Evolutionary conservation across 2,329 filamentous ascomycete species (phyloP), one percentile per base, ranked within the genome.

Genomic region (Ophiostoma sp.): DNA sequence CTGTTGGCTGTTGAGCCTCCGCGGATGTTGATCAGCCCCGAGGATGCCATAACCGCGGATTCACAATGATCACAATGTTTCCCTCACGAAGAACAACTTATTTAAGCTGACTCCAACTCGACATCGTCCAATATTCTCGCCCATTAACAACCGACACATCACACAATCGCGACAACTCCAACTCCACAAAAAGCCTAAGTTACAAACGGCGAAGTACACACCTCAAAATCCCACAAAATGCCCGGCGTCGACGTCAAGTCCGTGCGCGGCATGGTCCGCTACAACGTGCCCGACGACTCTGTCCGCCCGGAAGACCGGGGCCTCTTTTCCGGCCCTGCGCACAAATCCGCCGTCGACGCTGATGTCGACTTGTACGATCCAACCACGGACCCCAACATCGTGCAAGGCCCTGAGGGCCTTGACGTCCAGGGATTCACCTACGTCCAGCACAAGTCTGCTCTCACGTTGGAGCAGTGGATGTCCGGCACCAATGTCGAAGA

Each of bases 241-340:
- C 69, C 55, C 42, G 69, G 55, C 15, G 52, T 57, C 15, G 28
- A 39, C 19, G 19, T 63, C 39, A 28, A 33, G 31, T 31, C 52
- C 25, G 55, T 71, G 15, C 69, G 69, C 39, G 69, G 50, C 25
- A 71, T 28, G 33, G 69, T 71, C 25, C 69, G 69, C 36, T 71
- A 71, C 39, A 63, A 71, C 55, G 33, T 71, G 39, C 69, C 69
- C 17, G 69, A 71, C 55, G 42, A 61, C 25, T 33, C 69, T 9
- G 69, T 63, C 1, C 15, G 33, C 22, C 69, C 69, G 2, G 25
- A 71, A 31, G 55, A 71, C 55, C 55, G 69, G 33, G 55, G 55
- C 1, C 55, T 61, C 5, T 61, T 71, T 25, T 71, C 69, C 5
- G 69, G 69, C 8, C 69, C 69, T 2, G 69, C 69, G 17, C 69